Conservation (phyloP, 768 basidiomycete species). For the Leccinum arenicola region DNA sequence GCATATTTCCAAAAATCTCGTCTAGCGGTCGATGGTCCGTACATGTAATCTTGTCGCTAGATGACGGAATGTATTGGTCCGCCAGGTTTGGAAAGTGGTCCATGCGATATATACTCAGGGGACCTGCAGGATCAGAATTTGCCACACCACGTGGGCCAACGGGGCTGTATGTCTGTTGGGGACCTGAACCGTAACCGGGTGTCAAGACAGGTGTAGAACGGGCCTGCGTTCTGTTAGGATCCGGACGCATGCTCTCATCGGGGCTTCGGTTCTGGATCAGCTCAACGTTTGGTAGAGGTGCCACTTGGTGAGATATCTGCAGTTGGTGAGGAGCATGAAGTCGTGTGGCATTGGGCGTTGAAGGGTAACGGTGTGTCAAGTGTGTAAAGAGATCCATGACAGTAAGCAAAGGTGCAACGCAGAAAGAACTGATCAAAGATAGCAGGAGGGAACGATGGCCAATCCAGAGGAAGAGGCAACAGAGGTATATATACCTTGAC, state of each 20-base stretch:
- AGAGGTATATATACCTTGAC: slow-evolving; percentile 18
- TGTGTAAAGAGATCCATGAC: slow-evolving; percentile 16
- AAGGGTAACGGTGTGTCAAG: slow-evolving; percentile 18
- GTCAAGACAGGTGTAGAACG: background rate
- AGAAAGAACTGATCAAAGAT: background rate
- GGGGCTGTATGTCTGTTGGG: background rate
- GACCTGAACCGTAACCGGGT: background rate
- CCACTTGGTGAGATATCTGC: background rate
- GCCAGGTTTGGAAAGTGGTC: slow-evolving; percentile 1
- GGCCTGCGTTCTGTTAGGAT: background rate
- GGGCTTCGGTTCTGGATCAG: background rate
- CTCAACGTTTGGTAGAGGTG: background rate
- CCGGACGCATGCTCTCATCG: background rate
- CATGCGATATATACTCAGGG: background rate
- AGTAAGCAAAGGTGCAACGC: background rate
- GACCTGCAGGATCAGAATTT: background rate
- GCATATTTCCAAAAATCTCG: slow-evolving; percentile 21
- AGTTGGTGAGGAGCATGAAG: slow-evolving; percentile 3
- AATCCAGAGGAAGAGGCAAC: background rate
- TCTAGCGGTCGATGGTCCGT: slow-evolving; percentile 28
- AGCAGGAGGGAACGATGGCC: slow-evolving; percentile 1
- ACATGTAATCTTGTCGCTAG: slow-evolving; percentile 28
- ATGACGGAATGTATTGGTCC: slow-evolving; percentile 28
- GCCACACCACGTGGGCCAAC: background rate
- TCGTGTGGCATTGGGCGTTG: background rate